Percentiles rank a stretch among this genome's conserved stretches.
Conservation (phyloP, 495 filamentous ascomycete genomes). For the Bryoglossum gracile region DNA sequence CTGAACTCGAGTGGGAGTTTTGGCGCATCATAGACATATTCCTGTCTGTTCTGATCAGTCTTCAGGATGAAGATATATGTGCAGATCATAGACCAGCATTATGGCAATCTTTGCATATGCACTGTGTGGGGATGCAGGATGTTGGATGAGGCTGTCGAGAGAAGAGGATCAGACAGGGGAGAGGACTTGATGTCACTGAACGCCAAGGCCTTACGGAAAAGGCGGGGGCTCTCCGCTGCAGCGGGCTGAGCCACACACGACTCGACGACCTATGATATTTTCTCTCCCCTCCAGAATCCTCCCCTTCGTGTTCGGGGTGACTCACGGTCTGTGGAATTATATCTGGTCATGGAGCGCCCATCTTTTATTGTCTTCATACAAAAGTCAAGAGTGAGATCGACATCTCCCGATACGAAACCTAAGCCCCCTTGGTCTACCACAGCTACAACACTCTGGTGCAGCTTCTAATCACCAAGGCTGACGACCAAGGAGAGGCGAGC, state of each 20-base stretch:
- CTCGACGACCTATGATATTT: no score
- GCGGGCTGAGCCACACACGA: background rate
- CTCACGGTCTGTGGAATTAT: background rate
- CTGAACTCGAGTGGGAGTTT: conserved; percentile 15
- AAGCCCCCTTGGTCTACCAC: no score
- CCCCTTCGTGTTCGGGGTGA: background rate
- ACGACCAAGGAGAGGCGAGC: background rate
- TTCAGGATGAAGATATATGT: background rate
- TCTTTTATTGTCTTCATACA: no score
- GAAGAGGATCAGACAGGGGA: background rate
- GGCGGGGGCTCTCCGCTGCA: background rate
- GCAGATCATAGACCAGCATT: conserved; percentile 4
- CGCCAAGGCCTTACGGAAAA: background rate
- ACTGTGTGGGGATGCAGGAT: background rate
- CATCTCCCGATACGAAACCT: no score
- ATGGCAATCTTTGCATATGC: background rate
- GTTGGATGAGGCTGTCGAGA: background rate
- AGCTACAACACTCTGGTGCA: no score
- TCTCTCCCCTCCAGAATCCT: background rate
- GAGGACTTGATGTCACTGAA: background rate
- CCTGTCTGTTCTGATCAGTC: background rate
- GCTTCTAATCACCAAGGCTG: no score
- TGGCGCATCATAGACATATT: conserved; percentile 19
- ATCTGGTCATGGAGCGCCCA: no score
- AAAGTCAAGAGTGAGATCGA: no score